Conservation (phyloP, 208 protist species). For the Angomonas deanei region DNA sequence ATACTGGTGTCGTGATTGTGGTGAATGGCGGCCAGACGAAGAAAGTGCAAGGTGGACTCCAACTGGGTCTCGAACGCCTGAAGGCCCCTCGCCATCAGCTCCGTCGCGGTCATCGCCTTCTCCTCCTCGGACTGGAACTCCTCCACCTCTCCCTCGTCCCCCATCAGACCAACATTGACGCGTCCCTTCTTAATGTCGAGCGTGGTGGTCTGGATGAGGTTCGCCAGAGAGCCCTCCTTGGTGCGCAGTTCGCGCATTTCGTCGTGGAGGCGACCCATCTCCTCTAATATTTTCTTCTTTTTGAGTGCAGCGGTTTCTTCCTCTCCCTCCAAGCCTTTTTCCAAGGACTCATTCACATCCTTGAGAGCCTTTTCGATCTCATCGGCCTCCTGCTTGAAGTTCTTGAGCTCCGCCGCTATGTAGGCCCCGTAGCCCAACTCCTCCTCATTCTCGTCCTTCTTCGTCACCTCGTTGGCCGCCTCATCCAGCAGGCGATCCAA, state of each 20-base stretch:
- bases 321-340: slow-evolving; percentile 21
- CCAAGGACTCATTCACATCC: slow-evolving; percentile 30
- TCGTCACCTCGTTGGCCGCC: slow-evolving; percentile 59
- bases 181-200: slow-evolving; percentile 78
- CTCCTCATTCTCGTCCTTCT: slow-evolving; percentile 12
- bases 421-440: slow-evolving; percentile 25
- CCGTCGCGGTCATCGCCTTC: slow-evolving; percentile 45
- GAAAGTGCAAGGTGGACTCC: slow-evolving; percentile 63
- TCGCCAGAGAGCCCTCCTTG: slow-evolving; percentile 49
- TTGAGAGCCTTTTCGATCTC: slow-evolving; percentile 61
- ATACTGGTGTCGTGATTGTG: slow-evolving; percentile 82
- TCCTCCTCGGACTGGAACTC: slow-evolving; percentile 69
- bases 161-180: slow-evolving; percentile 65
- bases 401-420: slow-evolving; percentile 71
- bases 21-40: slow-evolving; percentile 85
- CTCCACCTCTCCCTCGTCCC: slow-evolving; percentile 51
- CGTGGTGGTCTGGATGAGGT: slow-evolving; percentile 54
- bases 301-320: slow-evolving; percentile 32
- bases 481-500: slow-evolving; percentile 76
- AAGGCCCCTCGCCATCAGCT: slow-evolving; percentile 71
- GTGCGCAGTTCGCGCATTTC: slow-evolving; percentile 60
- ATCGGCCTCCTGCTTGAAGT: slow-evolving; percentile 60
- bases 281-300: slow-evolving; percentile 51
- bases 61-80: slow-evolving; percentile 63
- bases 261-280: slow-evolving; percentile 74